Conservation (phyloP, 2,329 filamentous ascomycete genomes). For the Pseudogymnoascus sp. region DNA sequence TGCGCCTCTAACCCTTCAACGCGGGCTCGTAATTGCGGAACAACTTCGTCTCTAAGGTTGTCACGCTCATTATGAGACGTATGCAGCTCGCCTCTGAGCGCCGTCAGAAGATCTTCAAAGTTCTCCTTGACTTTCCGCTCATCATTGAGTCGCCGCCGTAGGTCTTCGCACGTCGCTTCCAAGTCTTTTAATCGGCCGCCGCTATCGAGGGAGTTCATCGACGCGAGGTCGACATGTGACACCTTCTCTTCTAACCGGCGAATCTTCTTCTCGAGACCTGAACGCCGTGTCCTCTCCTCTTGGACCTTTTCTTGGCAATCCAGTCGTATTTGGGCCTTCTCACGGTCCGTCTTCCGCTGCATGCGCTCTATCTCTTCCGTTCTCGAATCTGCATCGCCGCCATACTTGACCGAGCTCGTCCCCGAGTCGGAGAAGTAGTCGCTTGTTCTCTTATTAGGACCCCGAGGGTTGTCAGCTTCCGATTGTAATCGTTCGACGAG, state of each 20-base stretch:
- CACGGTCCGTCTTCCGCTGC: conserved; percentile 78
- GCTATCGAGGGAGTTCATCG: conserved; percentile 48
- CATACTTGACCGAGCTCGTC: conserved; percentile 72
- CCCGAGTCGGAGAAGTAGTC: conserved; percentile 98
- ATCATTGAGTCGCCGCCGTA: conserved; percentile 71
- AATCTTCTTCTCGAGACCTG: conserved; percentile 74
- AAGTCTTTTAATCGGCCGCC: conserved; percentile 64
- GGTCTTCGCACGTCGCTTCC: conserved; percentile 71
- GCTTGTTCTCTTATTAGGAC: conserved; percentile 67
- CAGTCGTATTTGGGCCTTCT: conserved; percentile 76
- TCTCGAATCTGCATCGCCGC: conserved; percentile 52
- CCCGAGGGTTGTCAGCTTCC: conserved; percentile 55
- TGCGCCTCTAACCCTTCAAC: conserved; percentile 72
- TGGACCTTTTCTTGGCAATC: conserved; percentile 81
- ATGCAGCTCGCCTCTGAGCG: conserved; percentile 73
- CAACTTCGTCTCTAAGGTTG: conserved; percentile 79
- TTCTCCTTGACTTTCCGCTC: conserved; percentile 84
- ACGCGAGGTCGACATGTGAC: conserved; percentile 44
- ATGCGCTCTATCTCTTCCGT: conserved; percentile 72
- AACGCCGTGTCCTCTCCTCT: conserved; percentile 70
- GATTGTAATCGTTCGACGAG: conserved; percentile 78
- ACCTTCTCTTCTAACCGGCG: conserved; percentile 73
- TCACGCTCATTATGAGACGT: conserved; percentile 81
- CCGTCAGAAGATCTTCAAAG: conserved; percentile 83
- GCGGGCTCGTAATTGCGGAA: conserved; percentile 67